A percentile compares a stretch with the other conserved stretches of the same genome.
phyloP scores from a whole-genome alignment of 257 asterid species.

The Vinca minor region DNA sequence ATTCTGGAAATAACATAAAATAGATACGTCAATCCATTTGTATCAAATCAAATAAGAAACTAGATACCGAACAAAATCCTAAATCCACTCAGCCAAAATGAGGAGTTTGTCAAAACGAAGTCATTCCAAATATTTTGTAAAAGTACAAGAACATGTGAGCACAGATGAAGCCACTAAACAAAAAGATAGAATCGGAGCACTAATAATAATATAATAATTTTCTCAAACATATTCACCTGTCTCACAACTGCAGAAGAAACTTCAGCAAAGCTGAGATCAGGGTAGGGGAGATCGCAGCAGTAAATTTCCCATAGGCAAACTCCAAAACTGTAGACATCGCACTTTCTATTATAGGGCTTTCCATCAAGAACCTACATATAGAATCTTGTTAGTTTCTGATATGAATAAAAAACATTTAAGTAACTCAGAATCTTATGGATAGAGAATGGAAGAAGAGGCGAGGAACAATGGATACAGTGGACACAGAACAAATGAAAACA shows the following conservation, averaged over 20 bases:
- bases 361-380: slow-evolving; percentile 75
- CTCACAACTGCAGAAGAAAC: slow-evolving; percentile 91
- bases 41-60: not conserved
- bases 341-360: slow-evolving; percentile 87
- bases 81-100: too few species aligned
- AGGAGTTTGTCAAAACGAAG: not conserved
- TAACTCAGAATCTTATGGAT: not conserved
- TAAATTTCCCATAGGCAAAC: slow-evolving; percentile 90
- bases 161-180: too few species aligned
- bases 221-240: slow-evolving; percentile 59
- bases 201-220: not conserved
- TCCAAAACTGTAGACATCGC: slow-evolving; percentile 93
- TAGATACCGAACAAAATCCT: not conserved
- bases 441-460: not conserved
- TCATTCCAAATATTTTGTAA: not conserved
- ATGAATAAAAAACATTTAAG: not conserved
- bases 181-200: not conserved
- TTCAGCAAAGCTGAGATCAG: slow-evolving; percentile 79
- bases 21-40: too few species aligned
- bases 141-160: too few species aligned
- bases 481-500: not conserved
- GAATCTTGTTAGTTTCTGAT: not conserved
- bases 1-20: slow-evolving; percentile 28
- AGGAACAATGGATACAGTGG: slow-evolving; percentile 1
- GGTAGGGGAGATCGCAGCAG: slow-evolving; percentile 87